phyloP scores from a whole-genome alignment of 2,329 filamentous ascomycete genomes.

The Pseudogymnoascus sp. region DNA sequence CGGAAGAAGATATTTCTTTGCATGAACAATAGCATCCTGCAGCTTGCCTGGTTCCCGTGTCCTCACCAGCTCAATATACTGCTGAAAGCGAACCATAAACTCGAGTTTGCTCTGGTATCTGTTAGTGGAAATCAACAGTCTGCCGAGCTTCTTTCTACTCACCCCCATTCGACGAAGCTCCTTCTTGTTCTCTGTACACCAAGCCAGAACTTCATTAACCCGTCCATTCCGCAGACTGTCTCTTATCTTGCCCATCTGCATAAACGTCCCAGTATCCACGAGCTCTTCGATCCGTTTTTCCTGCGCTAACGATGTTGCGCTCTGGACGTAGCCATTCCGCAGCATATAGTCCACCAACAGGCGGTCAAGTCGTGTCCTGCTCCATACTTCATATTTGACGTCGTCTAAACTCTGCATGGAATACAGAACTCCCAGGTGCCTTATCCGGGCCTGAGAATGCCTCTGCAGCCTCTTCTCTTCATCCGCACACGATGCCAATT shows the following conservation, averaged over 20 bases:
- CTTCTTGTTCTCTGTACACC: conserved; percentile 92
- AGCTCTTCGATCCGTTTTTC: conserved; percentile 71
- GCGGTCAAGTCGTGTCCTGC: conserved; percentile 68
- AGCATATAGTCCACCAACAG: conserved; percentile 89
- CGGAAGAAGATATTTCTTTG: conserved; percentile 69
- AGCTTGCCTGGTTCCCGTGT: conserved; percentile 54
- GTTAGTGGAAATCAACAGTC: background rate
- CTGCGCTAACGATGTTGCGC: conserved; percentile 63
- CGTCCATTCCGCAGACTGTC: conserved; percentile 61
- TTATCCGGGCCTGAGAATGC: conserved; percentile 67
- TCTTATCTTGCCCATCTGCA: conserved; percentile 70
- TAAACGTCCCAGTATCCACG: conserved; percentile 84
- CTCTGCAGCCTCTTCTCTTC: conserved; percentile 72
- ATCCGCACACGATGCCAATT: conserved; percentile 66
- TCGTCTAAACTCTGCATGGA: conserved; percentile 74
- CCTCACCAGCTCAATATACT: conserved; percentile 86
- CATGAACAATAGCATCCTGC: conserved; percentile 71
- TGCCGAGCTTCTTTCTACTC: conserved; percentile 25
- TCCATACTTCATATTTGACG: conserved; percentile 91
- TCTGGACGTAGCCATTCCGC: conserved; percentile 71
- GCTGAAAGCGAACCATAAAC: conserved; percentile 86
- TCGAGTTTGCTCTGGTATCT: conserved; percentile 65
- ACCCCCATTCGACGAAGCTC: conserved; percentile 81
- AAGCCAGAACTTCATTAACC: conserved; percentile 71
- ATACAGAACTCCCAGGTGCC: conserved; percentile 75